Conservation (phyloP, 108 stramenopile species). For the Cyclotella choctawhatcheeana region DNA sequence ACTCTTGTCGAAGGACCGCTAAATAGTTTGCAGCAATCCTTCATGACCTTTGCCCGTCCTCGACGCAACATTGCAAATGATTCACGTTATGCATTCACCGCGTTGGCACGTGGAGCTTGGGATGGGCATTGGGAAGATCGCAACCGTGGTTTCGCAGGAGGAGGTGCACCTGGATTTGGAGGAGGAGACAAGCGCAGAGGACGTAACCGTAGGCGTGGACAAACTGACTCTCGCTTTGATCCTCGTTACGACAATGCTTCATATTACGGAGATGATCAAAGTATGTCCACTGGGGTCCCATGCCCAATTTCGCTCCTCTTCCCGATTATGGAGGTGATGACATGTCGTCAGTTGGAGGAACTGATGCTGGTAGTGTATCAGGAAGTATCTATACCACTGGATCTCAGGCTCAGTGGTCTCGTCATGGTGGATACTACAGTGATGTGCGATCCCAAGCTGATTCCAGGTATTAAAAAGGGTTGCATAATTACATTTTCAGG, state of each 20-base stretch:
- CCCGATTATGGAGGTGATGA: slow-evolving; percentile 82
- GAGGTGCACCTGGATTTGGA: slow-evolving; percentile 58
- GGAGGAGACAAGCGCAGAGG: slow-evolving; percentile 59
- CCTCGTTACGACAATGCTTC: slow-evolving; percentile 69
- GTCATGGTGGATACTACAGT: slow-evolving; percentile 46
- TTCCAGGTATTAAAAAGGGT: slow-evolving; percentile 30
- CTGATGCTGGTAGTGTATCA: slow-evolving; percentile 62
- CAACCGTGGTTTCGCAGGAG: slow-evolving; percentile 36
- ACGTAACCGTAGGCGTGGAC: slow-evolving; percentile 62
- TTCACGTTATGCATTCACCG: slow-evolving; percentile 89
- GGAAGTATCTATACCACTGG: slow-evolving; percentile 54
- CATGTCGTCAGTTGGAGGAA: slow-evolving; percentile 77
- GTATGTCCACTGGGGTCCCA: slow-evolving; percentile 61
- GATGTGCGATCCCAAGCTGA: slow-evolving; percentile 57
- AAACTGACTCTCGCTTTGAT: slow-evolving; percentile 85
- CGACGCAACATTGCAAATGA: slow-evolving; percentile 80
- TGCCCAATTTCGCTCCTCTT: slow-evolving; percentile 87
- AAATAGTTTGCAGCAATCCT: slow-evolving; percentile 90
- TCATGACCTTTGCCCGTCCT: slow-evolving; percentile 94
- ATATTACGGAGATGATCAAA: slow-evolving; percentile 48
- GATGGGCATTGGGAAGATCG: slow-evolving; percentile 91
- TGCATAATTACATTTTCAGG: neutral
- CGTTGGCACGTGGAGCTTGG: slow-evolving; percentile 91
- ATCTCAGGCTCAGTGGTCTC: slow-evolving; percentile 44
- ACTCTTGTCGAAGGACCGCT: slow-evolving; percentile 92